Evolutionary conservation across 2,329 filamentous ascomycete species (phyloP), one percentile per base, ranked within the genome.

Genomic region (Aspergillus awamori): DNA sequence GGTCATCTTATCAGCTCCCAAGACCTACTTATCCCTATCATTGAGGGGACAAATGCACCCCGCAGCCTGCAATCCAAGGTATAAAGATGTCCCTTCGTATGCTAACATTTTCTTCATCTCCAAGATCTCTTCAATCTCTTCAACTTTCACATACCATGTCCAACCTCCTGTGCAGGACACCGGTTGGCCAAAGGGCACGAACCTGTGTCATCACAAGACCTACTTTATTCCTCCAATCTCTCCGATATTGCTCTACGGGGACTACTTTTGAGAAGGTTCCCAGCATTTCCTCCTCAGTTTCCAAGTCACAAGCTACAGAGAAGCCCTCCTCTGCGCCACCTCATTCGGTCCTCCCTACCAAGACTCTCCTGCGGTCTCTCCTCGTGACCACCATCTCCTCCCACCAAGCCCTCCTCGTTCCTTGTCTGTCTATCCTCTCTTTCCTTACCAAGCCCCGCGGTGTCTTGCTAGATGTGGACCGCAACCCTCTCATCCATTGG

Each of bases 401-500:
- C 2, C 79, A 79, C 59, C 77, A 76, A 24, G 59, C 87, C 8
- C 83, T 96, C 1, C 85, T 96, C 2, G 79, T 81, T 2, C 87
- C 90, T 0, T 93, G 89, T 7, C 82, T 95, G 41, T 83, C 88
- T 80, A 57, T 81, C 85, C 2, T 30, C 13, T 55, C 22, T 30
- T 30, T 17, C 33, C 52, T 43, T 17, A n/a, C 38, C n/a, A 30
- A 55, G 13, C 30, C 53, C 2, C 51, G 63, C 3, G 60, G 62
- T 3, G 58, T 57, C 36, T 60, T 93, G 0, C 80, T 94, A 58
- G 89, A 89, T 74, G 87, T 92, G 3, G 91, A 96, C 72, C 82
- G 80, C 49, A 96, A 96, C 72, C 88, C 87, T 0, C 56, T 95
- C 2, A 82, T 96, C 15, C 84, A 87, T 53, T 84, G 81, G 60